phyloP scores from a whole-genome alignment of 352 stramenopile genomes.

The Pythium rhizo-oryzae region DNA sequence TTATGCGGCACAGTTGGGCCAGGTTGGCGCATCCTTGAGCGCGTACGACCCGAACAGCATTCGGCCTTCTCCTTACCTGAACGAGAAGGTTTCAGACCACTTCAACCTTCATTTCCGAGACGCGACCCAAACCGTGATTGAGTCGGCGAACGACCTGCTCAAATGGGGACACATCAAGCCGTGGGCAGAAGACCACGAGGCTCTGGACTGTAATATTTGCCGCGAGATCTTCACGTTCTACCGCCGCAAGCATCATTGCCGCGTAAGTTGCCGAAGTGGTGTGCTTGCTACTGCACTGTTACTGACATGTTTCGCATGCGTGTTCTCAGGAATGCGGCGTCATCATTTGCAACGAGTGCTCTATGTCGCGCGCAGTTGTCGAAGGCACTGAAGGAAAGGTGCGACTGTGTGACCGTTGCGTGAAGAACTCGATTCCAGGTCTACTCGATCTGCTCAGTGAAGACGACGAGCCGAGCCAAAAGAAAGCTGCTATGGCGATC shows the following conservation, averaged over 20 bases:
- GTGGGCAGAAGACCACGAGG: slow-evolving; percentile 88
- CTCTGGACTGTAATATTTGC: slow-evolving; percentile 73
- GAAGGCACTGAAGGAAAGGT: slow-evolving; percentile 80
- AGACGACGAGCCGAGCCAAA: slow-evolving; percentile 58
- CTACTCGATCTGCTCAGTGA: slow-evolving; percentile 62
- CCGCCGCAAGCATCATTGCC: slow-evolving; percentile 81
- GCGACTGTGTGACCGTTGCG: slow-evolving; percentile 82
- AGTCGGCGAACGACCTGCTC: slow-evolving; percentile 81
- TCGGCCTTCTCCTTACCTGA: slow-evolving; percentile 75
- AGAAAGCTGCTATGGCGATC: slow-evolving; percentile 70
- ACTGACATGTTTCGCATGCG: not conserved
- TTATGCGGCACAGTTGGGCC: slow-evolving; percentile 84
- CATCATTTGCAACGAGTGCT: slow-evolving; percentile 88
- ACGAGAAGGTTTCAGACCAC: slow-evolving; percentile 79
- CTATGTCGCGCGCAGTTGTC: slow-evolving; percentile 82
- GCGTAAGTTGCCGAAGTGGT: slow-evolving; percentile 41
- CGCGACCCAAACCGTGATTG: slow-evolving; percentile 64
- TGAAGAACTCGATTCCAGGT: slow-evolving; percentile 77
- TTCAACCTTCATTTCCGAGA: slow-evolving; percentile 80
- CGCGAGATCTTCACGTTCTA: slow-evolving; percentile 83
- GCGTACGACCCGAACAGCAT: slow-evolving; percentile 54
- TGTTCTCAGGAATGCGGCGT: slow-evolving; percentile 74
- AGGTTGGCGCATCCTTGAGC: slow-evolving; percentile 82
- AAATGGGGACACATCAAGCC: slow-evolving; percentile 89
- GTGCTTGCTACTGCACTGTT: not conserved